Conservation (phyloP, 805 yeast genomes). For the Hanseniaspora vineae region DNA sequence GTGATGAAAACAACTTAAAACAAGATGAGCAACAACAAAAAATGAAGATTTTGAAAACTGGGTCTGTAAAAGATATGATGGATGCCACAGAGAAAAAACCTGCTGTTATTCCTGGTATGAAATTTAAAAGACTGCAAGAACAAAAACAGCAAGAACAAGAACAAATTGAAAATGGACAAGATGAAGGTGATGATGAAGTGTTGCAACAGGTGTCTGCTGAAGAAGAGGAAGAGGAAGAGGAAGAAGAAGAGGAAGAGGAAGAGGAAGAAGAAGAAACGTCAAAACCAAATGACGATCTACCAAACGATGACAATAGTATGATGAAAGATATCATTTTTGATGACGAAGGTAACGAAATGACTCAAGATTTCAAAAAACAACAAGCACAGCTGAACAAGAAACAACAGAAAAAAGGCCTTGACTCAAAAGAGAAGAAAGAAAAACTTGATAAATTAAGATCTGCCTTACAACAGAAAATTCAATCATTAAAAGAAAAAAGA, state of each 20-base stretch:
- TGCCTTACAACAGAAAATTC: conserved; percentile 67
- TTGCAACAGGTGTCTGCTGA: not conserved
- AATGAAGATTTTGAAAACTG: conserved; percentile 4
- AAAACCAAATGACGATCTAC: no score
- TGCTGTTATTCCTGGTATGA: conserved; percentile 6
- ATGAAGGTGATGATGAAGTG: conserved; percentile 5
- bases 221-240: conserved; percentile 10
- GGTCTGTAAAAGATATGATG: conserved; percentile 12
- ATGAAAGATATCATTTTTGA: conserved; percentile 42
- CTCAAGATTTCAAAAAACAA: conserved; percentile 4
- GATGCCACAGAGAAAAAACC: conserved; percentile 7
- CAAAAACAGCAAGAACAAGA: conserved; percentile 11
- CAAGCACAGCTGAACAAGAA: conserved; percentile 7
- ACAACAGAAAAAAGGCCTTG: conserved; percentile 14
- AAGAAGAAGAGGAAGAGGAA: conserved; percentile 13
- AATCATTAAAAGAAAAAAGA: conserved; percentile 58
- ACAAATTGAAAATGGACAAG: conserved; percentile 6
- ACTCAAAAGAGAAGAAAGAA: conserved; percentile 10
- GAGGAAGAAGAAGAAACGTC: conserved; percentile 17
- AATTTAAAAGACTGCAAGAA: conserved; percentile 7
- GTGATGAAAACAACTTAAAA: conserved; percentile 16
- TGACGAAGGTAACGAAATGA: conserved; percentile 52
- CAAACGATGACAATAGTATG: conserved; percentile 10
- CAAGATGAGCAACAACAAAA: conserved; percentile 9
- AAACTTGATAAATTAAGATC: conserved; percentile 40